Percentiles rank a stretch among this genome's conserved stretches.
Evolutionary conservation across 768 basidiomycete genomes (phyloP).

Genomic region (Mycena capillaripes): DNA sequence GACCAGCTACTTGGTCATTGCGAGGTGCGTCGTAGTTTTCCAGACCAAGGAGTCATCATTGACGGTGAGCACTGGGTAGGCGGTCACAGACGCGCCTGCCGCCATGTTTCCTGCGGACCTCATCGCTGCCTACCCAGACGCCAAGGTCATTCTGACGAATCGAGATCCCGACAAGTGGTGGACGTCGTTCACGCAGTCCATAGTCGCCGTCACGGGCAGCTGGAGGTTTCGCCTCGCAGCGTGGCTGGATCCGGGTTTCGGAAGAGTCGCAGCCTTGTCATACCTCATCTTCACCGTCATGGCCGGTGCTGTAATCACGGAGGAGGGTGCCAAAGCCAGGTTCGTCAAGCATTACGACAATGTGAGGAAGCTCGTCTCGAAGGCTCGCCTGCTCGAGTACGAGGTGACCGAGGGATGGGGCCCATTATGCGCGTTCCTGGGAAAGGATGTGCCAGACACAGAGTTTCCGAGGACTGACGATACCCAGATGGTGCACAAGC

Average conservation of each 20-base stretch:
- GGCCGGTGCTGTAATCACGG: neutral
- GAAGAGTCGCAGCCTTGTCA: too few species aligned
- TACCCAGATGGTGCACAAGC: neutral
- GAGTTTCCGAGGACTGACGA: neutral
- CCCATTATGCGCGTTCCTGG: neutral
- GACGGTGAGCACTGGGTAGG: neutral
- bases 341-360: neutral
- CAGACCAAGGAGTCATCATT: neutral
- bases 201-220: too few species aligned
- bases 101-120: neutral
- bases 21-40: neutral
- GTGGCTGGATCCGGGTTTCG: too few species aligned
- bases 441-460: neutral
- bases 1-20: slow-evolving; percentile 4
- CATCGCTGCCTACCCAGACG: too few species aligned
- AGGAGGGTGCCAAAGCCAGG: neutral
- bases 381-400: neutral
- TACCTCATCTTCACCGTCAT: too few species aligned
- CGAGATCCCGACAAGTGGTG: neutral
- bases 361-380: neutral
- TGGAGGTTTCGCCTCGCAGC: too few species aligned
- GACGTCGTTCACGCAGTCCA: neutral
- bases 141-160: too few species aligned
- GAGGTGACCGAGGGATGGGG: neutral
- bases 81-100: neutral